Conservation (phyloP, 2,329 filamentous ascomycete genomes). For the Cryphonectria naterciae region DNA sequence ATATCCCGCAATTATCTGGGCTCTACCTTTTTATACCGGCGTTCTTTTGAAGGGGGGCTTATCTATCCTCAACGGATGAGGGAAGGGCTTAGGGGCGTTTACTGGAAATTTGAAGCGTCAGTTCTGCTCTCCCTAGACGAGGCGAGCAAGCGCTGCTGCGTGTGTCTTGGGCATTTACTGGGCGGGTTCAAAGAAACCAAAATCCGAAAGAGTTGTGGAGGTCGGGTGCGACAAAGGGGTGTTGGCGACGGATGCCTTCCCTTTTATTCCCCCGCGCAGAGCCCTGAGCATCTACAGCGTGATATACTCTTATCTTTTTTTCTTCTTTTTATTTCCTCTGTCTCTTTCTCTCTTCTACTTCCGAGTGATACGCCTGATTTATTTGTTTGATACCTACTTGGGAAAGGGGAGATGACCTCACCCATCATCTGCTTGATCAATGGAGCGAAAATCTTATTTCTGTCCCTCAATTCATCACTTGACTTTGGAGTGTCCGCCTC, state of each 20-base stretch:
- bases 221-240: background rate
- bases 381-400: conserved; percentile 16
- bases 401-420: background rate
- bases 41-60: conserved; percentile 20
- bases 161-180: background rate
- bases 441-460: background rate
- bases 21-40: conserved; percentile 22
- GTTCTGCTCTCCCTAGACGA: conserved; percentile 3
- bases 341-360: background rate
- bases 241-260: background rate
- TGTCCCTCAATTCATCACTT: background rate
- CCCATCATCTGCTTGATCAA: conserved; percentile 6
- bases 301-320: background rate
- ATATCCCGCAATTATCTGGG: conserved; percentile 11
- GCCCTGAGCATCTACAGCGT: conserved; percentile 6
- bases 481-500: background rate
- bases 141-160: conserved; percentile 7
- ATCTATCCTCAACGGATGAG: conserved; percentile 19
- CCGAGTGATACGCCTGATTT: conserved; percentile 7
- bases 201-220: background rate
- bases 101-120: conserved; percentile 11
- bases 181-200: background rate
- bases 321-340: background rate
- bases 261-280: background rate
- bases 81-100: conserved; percentile 20